Evolutionary conservation across 1,284 basidiomycete genomes (phyloP), one percentile per base, ranked within the genome.

Genomic region (Apiotrichum akiyoshidainum): DNA sequence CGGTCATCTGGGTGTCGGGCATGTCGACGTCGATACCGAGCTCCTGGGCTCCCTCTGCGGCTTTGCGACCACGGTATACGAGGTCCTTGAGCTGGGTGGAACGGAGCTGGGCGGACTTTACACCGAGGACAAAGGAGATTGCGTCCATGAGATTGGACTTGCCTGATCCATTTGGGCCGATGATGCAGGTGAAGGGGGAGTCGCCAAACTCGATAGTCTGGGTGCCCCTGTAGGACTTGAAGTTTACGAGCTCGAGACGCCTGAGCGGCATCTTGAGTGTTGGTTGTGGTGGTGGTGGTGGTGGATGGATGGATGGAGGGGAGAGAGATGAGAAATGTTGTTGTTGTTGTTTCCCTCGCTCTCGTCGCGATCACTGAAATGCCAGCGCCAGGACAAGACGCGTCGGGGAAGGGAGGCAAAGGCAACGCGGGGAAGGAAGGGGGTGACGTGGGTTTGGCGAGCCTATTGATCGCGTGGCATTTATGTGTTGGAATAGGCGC

Each of bases 71-170:
- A 40, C 95, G 89, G 78, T 97, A 99, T 13, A 99, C 90, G 46
- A 99, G 83, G 75, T 99, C 96, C 69, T 89, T 92, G 37, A 99
- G 83, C 69, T 98, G 93, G 52, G 90, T 91, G 68, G 90, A 92
- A 47, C 96, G 85, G 22, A 99, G 83, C 68, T 98, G 92, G 1
- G 88, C 88, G 57, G 90, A 92, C 80, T 94, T 92, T 49, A 99
- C 89, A 35, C 96, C 95, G 11, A 99, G 86, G 7, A 99, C 96
- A 74, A 99, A 99, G 3, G 96, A 99, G 67, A 99, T 97, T 57
- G 96, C 96, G 76, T 99, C 96, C 96, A 99, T 99, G 63, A 99
- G 85, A 76, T 99, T 99, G 39, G 92, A 95, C 77, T 99, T 99
- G 65, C 96, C 96, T 5, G 94, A 93, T 13, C 96, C 96, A 87